A percentile compares a stretch with the other conserved stretches of the same genome.
These are phyloP conservation scores for Chytriomyces confervae DNA, from an alignment of 192 early-diverging fungal genomes.

Conservation along the genomic window DNA sequence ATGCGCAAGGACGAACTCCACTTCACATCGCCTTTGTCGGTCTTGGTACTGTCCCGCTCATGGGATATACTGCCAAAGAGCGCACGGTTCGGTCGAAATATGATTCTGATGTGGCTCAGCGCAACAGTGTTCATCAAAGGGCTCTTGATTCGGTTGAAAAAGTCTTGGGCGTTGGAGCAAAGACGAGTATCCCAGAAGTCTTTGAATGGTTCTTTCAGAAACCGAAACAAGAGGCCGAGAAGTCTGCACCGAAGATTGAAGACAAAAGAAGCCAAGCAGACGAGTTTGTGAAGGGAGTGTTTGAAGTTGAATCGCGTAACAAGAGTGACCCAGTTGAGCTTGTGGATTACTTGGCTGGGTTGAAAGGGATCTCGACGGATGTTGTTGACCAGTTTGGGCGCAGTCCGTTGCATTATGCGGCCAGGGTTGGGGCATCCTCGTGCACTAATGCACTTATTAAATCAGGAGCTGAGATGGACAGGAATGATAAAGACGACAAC, in stretches of 20 bases:
- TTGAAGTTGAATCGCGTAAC: conserved; percentile 31
- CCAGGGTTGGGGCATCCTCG: conserved; percentile 53
- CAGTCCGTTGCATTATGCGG: conserved; percentile 63
- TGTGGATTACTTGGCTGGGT: conserved; percentile 44
- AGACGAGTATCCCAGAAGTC: conserved; percentile 4
- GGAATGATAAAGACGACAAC: conserved; percentile 45
- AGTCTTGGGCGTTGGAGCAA: conserved; percentile 8
- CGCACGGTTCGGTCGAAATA: conserved; percentile 25
- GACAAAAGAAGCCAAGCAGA: conserved; percentile 28
- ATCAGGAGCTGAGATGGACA: conserved; percentile 40
- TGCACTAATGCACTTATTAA: conserved; percentile 51
- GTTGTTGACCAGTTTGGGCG: conserved; percentile 56
- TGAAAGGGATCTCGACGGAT: conserved; percentile 39
- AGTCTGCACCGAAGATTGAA: not conserved
- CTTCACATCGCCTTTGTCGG: conserved; percentile 58
- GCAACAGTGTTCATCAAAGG: not conserved
- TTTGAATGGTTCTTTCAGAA: conserved; percentile 29
- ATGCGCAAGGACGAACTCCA: conserved; percentile 57
- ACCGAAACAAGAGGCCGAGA: conserved; percentile 3
- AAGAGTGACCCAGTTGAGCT: conserved; percentile 62
- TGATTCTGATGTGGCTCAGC: conserved; percentile 1
- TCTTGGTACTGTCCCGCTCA: conserved; percentile 46
- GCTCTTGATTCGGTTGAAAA: not conserved
- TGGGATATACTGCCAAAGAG: conserved; percentile 40
- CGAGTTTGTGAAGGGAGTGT: conserved; percentile 34